Percentiles rank a stretch among this genome's conserved stretches.
Evolutionary conservation across 176 grass and related monocot genomes (phyloP).

Genomic region (Aegilops tauschii): DNA sequence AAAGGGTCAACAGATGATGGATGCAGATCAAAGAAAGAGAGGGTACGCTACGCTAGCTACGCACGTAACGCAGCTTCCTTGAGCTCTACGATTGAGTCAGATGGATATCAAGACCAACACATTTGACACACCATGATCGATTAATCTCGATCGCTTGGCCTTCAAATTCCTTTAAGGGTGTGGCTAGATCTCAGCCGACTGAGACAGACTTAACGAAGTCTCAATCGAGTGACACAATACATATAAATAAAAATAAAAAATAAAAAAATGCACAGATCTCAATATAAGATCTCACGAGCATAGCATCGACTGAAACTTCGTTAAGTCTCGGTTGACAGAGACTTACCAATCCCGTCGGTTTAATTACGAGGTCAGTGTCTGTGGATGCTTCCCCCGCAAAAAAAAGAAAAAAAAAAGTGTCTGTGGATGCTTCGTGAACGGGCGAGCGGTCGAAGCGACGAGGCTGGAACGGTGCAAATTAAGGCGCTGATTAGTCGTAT

Average conservation of each 20-base stretch:
- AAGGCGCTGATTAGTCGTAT: neutral
- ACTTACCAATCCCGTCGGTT: no score
- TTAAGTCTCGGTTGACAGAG: no score
- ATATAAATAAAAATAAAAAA: no score
- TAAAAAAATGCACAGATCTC: no score
- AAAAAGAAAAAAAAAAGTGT: no score
- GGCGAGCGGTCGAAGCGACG: neutral
- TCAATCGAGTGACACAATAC: no score
- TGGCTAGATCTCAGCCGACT: no score
- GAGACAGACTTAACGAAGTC: no score
- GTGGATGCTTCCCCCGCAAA: neutral
- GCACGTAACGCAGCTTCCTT: neutral
- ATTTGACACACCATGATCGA: neutral
- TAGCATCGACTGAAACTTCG: no score
- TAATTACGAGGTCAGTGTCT: neutral
- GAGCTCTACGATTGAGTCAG: slow-evolving; percentile 19
- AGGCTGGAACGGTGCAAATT: neutral
- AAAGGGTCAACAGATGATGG: neutral
- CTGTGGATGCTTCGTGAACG: no score
- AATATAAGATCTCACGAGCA: no score
- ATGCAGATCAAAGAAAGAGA: neutral
- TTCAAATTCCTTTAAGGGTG: slow-evolving; percentile 9
- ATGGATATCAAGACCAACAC: slow-evolving; percentile 16
- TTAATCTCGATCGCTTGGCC: slow-evolving; percentile 19
- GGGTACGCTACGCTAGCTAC: neutral